Evolutionary conservation across 176 grass and related monocot species (phyloP), one percentile per base, ranked within the genome.

Genomic region (Paspalum notatum): DNA sequence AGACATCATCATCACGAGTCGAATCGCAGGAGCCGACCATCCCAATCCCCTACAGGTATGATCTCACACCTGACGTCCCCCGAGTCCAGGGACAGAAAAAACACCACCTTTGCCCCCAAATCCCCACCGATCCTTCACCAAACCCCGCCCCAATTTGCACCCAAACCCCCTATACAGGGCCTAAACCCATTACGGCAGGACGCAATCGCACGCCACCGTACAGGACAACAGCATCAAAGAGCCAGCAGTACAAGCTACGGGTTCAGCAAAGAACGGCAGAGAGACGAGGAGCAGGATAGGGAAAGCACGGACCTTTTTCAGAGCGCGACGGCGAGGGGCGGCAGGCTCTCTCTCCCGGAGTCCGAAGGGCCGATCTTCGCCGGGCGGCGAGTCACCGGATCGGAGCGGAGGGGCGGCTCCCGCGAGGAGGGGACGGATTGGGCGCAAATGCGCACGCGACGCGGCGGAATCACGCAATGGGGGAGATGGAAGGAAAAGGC

Each of bases 361-460:
- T 21, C 53, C 14, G n/a, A n/a, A n/a, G n/a, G 32, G 27, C 22
- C 81, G 80, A 74, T 80, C 53, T 25, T 15, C 50, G 62, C 37
- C n/a, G n/a, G n/a, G n/a, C n/a, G n/a, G n/a, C n/a, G n/a, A n/a
- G n/a, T n/a, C 32, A 32, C 32, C 4, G 47, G 25, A 57, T 27
- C 25, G 47, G 68, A 48, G 57, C 32, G 32, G 8, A 5, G 55
- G 18, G 8, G 45, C 17, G 16, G 40, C 41, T 60, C 7, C 41
- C 15, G 40, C 26, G 63, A 20, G 41, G 63, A 20, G 41, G 55
- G 12, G 46, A 4, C 14, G 14, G 16, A 66, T 32, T 58, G 55
- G 39, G 22, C 26, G 13, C 71, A 59, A 77, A 85, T 85, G 87
- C 32, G 66, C 75, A 38, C n/a, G 59, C 41, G 60, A 64, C 21